Conservation (phyloP, 306 rosid species). For the Urtica urens region DNA sequence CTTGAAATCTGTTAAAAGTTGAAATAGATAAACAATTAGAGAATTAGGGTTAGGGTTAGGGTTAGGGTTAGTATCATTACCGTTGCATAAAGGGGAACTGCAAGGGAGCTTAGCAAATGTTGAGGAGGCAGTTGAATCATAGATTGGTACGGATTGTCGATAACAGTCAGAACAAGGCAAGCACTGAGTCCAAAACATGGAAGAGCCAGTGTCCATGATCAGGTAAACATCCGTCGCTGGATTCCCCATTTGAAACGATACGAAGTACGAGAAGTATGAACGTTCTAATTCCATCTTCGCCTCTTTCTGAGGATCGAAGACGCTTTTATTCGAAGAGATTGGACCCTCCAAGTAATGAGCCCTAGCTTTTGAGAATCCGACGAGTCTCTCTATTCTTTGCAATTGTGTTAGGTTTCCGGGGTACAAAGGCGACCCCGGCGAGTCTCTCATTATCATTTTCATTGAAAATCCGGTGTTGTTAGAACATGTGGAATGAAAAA, state of each 20-base stretch:
- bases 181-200: conserved; percentile 21
- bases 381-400: conserved; percentile 8
- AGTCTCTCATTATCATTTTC: conserved; percentile 14
- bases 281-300: no score
- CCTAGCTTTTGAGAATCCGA: neutral
- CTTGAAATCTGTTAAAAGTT: no score
- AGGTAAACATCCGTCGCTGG: neutral
- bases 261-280: no score
- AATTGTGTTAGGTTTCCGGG: conserved; percentile 13
- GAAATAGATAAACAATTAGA: no score
- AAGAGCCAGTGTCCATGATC: conserved; percentile 10
- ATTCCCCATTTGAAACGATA: conserved; percentile 5
- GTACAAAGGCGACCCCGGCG: conserved; percentile 11
- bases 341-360: neutral
- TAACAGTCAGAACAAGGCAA: conserved; percentile 10
- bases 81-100: neutral
- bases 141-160: neutral
- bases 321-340: no score
- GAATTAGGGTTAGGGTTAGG: no score
- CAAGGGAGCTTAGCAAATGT: conserved; percentile 6
- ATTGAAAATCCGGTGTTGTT: conserved; percentile 9
- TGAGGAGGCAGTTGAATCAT: neutral
- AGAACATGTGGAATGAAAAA: neutral
- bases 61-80: no score
- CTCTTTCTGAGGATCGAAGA: neutral